Evolutionary conservation across 441 rosid species (phyloP), one percentile per base, ranked within the genome.

Genomic region (Erodium chrysanthum): DNA sequence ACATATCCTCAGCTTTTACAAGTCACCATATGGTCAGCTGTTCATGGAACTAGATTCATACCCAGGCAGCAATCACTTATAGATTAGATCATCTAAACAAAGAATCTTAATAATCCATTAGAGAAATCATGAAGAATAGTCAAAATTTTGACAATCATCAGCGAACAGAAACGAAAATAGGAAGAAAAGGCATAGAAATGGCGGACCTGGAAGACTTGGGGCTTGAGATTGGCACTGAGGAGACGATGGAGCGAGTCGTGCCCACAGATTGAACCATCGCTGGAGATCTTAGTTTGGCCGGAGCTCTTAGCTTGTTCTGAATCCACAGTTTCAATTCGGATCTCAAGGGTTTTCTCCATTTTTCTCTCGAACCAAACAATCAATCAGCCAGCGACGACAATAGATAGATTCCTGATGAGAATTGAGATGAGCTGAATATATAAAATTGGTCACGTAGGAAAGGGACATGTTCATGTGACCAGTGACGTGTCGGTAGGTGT

Each of bases 171-270:
- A 27, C 29, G 29, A 27, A 27, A 27, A 27, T 1, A 27, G 29
- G 3, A 27, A 3, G 29, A 27, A 27, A 27, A 27, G 3, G 1
- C 17, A 5, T 48, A 14, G 17, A n/a, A 48, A 12, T 48, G 17
- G 7, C n/a, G 42, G 27, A 88, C 98, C 98, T 84, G 85, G 71
- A 76, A 91, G 69, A 89, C 74, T 65, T 89, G 85, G 66, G 96
- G 97, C 66, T 84, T 70, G 78, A 89, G 97, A 80, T 93, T 86
- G 7, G 76, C 70, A 8, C 84, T 76, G 22, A 93, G 79, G 77
- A 93, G 96, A 54, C 78, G 84, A 48, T 86, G 84, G 58, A 91
- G 88, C 1, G 97, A 91, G 9, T 93, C 89, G 72, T 85, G 83
- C 52, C 97, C 98, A 73, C 89, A 82, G 70, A 88, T 77, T 5